Base-by-base conservation (phyloP, 495 filamentous ascomycete genomes). In the Neurospora sp. region DNA sequence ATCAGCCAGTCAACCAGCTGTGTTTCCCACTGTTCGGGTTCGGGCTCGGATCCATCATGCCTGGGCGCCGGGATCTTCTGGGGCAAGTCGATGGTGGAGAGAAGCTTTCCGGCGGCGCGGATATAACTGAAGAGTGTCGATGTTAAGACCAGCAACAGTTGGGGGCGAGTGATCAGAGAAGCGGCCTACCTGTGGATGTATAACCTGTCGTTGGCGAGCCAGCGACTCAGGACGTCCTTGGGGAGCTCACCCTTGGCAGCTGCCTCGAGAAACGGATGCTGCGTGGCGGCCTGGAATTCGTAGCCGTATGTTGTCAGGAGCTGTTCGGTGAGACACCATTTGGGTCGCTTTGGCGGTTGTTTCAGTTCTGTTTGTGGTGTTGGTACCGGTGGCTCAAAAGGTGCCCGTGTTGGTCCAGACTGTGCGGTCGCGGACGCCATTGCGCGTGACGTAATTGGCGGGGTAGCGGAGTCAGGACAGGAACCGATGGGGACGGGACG, bases 161-260 rank as follows among this genome's bases (percentile, higher is more conserved):
- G 48, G 48, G 4, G 12, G 4, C 10, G 20, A 14, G 78, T 14
- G 48, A 27, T 14, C 9, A 91, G 22, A 65, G 12, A 37, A 65
- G 53, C 22, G 22, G 27, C 53, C 53, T 65, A 92, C 69, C 88
- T 87, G 73, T 92, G 90, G 27, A 90, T 88, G 81, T 94, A 93
- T 70, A 93, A 85, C 9, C 90, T 82, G 82, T 94, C 92, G 81
- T 93, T 91, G 31, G 90, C 86, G 48, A 94, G 87, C 91, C 91
- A 94, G 79, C 87, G 83, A 42, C 87, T 85, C 14, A 94, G 86
- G 0, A 82, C 78, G 1, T 81, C 74, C 61, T 87, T 86, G 27
- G 86, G 79, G 40, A 94, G 83, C 4, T 83, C 86, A 71, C 91
- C 91, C 69, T 83, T 80, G 37, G 91, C 91, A 37, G 91, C 91